Percentiles rank a stretch among this genome's conserved stretches.
Evolutionary conservation across 768 basidiomycete genomes (phyloP).

Genomic region (Serendipita vermifera): DNA sequence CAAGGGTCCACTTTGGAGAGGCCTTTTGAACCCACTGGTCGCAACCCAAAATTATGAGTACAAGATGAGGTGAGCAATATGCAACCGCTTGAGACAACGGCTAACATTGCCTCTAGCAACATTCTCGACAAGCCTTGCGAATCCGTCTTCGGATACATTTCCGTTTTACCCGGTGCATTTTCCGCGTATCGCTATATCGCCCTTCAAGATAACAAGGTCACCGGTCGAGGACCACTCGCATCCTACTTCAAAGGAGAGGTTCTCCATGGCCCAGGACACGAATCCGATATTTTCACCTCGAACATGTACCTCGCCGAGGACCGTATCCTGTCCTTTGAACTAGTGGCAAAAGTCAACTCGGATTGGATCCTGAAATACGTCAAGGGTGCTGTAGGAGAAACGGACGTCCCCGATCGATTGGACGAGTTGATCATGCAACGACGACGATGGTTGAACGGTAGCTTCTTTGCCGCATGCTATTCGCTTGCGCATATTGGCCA

Average conservation of each 20-base stretch:
- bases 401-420: slow-evolving; percentile 83
- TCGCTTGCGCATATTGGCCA: slow-evolving; percentile 79
- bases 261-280: slow-evolving; percentile 51
- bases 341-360: slow-evolving; percentile 64
- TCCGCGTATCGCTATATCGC: slow-evolving; percentile 87
- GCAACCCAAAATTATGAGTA: slow-evolving; percentile 93
- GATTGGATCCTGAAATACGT: slow-evolving; percentile 91
- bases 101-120: slow-evolving; percentile 37
- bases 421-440: slow-evolving; percentile 92
- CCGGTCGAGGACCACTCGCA: slow-evolving; percentile 77
- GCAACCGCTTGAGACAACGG: neutral
- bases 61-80: too few relatives aligned
- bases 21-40: slow-evolving; percentile 69
- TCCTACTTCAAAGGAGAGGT: slow-evolving; percentile 96
- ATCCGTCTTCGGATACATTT: slow-evolving; percentile 85
- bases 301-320: slow-evolving; percentile 96
- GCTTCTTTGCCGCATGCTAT: slow-evolving; percentile 90
- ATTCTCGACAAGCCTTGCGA: slow-evolving; percentile 89
- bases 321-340: slow-evolving; percentile 70
- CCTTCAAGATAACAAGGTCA: slow-evolving; percentile 60
- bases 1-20: slow-evolving; percentile 69
- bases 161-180: slow-evolving; percentile 86
- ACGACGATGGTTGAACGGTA: slow-evolving; percentile 81
- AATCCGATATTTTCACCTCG: slow-evolving; percentile 84
- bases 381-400: slow-evolving; percentile 84